phyloP scores from a whole-genome alignment of 441 rosid species.

The Capsella rubella region DNA sequence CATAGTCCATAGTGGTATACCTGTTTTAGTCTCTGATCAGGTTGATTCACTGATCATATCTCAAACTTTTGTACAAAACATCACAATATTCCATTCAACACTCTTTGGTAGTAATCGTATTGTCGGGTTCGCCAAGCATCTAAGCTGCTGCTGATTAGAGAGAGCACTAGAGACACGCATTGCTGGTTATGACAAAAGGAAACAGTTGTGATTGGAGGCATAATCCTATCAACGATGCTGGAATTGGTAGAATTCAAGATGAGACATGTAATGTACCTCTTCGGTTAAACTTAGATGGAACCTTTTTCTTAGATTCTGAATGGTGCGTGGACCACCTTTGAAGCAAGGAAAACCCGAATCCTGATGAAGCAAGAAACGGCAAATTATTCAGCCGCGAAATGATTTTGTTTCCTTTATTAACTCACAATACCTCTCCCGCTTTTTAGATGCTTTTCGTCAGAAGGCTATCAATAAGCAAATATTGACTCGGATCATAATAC shows the following conservation, averaged over 20 bases:
- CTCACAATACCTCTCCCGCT: neutral
- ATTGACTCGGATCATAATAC: constrained; percentile 45
- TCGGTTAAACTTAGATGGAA: constrained; percentile 23
- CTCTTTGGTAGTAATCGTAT: constrained; percentile 95
- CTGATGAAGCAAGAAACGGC: neutral
- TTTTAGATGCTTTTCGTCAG: neutral
- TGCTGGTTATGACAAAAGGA: constrained; percentile 31
- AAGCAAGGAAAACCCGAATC: constrained; percentile 12
- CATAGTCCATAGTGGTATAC: neutral
- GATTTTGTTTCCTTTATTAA: neutral
- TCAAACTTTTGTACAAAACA: constrained; percentile 4
- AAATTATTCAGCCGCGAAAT: neutral
- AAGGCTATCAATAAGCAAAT: neutral
- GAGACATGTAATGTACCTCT: constrained; percentile 12
- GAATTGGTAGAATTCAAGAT: neutral
- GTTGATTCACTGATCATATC: constrained; percentile 8
- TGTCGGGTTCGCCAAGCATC: constrained; percentile 89
- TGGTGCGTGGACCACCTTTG: constrained; percentile 24
- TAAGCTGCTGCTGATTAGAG: constrained; percentile 23
- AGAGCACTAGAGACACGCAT: constrained; percentile 21
- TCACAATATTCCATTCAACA: constrained; percentile 93
- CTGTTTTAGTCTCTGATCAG: neutral
- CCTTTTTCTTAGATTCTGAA: constrained; percentile 26
- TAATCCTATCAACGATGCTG: neutral
- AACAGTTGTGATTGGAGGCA: neutral